These are phyloP conservation scores for Fusarium goolgardi DNA, from an alignment of 2,329 filamentous ascomycete species.

Conservation along the genomic window DNA sequence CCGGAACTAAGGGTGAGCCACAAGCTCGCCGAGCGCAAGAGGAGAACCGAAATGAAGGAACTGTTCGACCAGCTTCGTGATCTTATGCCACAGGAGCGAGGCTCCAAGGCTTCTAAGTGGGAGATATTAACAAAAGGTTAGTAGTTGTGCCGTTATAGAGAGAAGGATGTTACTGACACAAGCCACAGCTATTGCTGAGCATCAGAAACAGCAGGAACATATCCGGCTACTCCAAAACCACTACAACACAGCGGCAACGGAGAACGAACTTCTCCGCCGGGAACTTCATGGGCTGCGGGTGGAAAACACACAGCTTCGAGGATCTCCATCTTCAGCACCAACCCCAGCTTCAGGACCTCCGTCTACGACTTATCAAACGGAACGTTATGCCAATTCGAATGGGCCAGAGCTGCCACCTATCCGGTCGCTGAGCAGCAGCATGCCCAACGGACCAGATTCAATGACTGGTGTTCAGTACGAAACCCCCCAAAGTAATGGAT, in stretches of 20 bases:
- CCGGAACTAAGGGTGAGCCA: slow-evolving; percentile 85
- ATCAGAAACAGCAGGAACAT: slow-evolving; percentile 65
- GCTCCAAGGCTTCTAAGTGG: slow-evolving; percentile 90
- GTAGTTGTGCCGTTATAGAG: slow-evolving; percentile 38
- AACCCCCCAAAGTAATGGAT: slow-evolving; percentile 60
- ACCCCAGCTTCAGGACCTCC: slow-evolving; percentile 29
- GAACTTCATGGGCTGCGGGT: slow-evolving; percentile 61
- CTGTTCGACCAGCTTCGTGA: slow-evolving; percentile 84
- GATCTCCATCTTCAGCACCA: slow-evolving; percentile 39
- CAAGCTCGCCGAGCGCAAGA: slow-evolving; percentile 85
- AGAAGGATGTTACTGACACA: slow-evolving; percentile 23
- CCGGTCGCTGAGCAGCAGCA: slow-evolving; percentile 60
- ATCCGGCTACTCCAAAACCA: slow-evolving; percentile 61
- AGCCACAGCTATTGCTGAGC: slow-evolving; percentile 68
- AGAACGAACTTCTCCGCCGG: slow-evolving; percentile 62
- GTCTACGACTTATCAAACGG: slow-evolving; percentile 46
- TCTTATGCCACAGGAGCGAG: slow-evolving; percentile 81
- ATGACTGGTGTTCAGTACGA: slow-evolving; percentile 77
- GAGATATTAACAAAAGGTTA: slow-evolving; percentile 87
- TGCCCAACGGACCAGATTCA: slow-evolving; percentile 63
- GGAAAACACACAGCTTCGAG: slow-evolving; percentile 62
- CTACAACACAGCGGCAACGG: slow-evolving; percentile 55
- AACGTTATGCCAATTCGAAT: slow-evolving; percentile 50
- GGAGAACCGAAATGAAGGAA: slow-evolving; percentile 88
- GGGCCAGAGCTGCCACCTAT: slow-evolving; percentile 68